phyloP scores from a whole-genome alignment of 225 moss, liverwort and hornwort species.

The Neckera pumila region DNA sequence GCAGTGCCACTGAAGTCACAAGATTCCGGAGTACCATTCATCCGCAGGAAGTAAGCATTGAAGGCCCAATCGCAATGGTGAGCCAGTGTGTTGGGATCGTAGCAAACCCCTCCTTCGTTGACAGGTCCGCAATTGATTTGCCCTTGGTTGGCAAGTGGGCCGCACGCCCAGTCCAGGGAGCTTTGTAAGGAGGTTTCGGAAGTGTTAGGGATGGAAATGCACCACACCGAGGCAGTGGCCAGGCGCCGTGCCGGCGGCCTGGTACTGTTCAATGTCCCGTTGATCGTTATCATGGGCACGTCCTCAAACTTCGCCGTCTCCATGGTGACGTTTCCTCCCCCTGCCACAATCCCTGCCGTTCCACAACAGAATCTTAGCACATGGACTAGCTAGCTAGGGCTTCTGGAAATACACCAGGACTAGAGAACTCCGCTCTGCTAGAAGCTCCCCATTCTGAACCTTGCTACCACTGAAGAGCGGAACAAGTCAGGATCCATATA shows the following conservation, averaged over 20 bases:
- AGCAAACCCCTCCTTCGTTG: slow-evolving; percentile 6
- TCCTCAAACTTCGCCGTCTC: neutral
- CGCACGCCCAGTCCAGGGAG: slow-evolving; percentile 38
- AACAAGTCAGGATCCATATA: no score
- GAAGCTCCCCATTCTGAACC: neutral
- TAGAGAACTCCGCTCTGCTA: neutral
- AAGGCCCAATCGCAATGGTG: slow-evolving; percentile 32
- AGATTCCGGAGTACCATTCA: neutral
- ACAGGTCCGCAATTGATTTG: slow-evolving; percentile 33
- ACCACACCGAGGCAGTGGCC: slow-evolving; percentile 8
- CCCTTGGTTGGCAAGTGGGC: neutral
- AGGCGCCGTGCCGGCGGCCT: slow-evolving; percentile 14
- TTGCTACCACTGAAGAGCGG: neutral
- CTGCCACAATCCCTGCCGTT: neutral
- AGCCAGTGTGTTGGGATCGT: slow-evolving; percentile 2
- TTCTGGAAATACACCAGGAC: neutral
- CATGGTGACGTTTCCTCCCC: neutral
- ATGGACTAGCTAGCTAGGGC: neutral
- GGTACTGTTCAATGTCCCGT: neutral
- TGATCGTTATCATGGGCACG: slow-evolving; percentile 3
- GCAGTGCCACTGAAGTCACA: slow-evolving; percentile 20
- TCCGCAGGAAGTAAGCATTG: slow-evolving; percentile 20
- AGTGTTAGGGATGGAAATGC: neutral
- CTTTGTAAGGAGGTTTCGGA: neutral
- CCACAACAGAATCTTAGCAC: neutral